These are phyloP conservation scores for Globisporangium acanthophoron DNA, from an alignment of 352 stramenopile species.

Conservation along the genomic window DNA sequence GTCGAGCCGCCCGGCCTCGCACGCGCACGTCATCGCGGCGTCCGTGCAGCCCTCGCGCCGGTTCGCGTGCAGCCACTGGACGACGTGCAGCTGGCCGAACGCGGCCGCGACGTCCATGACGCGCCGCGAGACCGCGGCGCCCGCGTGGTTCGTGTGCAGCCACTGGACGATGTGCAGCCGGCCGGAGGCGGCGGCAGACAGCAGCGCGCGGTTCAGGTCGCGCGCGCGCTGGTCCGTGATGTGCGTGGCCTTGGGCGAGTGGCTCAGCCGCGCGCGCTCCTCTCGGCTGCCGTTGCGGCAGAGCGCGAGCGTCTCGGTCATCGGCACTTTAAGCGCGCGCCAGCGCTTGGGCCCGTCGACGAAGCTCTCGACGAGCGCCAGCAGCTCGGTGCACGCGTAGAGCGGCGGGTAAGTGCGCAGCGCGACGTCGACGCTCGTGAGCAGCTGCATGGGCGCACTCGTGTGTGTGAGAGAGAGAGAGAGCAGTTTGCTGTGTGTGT, in stretches of 20 bases:
- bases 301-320: slow-evolving; percentile 14
- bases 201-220: slow-evolving; percentile 14
- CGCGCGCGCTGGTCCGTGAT: slow-evolving; percentile 5
- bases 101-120: slow-evolving; percentile 31
- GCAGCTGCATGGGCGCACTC: neutral
- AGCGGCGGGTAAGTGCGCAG: neutral
- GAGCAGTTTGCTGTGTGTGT: too few species aligned
- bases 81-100: slow-evolving; percentile 20
- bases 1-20: slow-evolving; percentile 15
- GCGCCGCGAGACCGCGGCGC: slow-evolving; percentile 3
- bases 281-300: slow-evolving; percentile 9
- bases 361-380: slow-evolving; percentile 10
- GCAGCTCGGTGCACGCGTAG: slow-evolving; percentile 11
- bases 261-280: neutral
- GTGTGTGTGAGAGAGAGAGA: too few species aligned
- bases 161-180: slow-evolving; percentile 19
- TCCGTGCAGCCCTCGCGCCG: slow-evolving; percentile 13
- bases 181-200: slow-evolving; percentile 11
- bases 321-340: slow-evolving; percentile 9
- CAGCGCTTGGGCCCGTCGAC: slow-evolving; percentile 10
- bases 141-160: slow-evolving; percentile 14
- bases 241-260: slow-evolving; percentile 3
- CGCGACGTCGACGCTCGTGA: slow-evolving; percentile 7
- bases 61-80: slow-evolving; percentile 22
- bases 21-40: slow-evolving; percentile 14